Base-by-base conservation (phyloP, 139 green algal genomes). In the Picochlorum sp. region DNA sequence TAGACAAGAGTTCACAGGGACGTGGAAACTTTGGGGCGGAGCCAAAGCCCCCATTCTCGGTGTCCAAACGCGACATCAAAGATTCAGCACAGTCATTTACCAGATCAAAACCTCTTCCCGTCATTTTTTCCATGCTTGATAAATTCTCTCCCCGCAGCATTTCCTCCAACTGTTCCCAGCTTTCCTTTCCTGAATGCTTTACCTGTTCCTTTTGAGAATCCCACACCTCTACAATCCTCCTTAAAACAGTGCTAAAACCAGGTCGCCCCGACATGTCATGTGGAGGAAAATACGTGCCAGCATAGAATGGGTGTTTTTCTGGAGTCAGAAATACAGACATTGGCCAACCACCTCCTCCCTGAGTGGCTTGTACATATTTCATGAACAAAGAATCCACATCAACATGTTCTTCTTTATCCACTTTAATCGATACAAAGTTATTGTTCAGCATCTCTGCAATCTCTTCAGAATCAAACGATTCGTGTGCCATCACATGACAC, bases 401-500 rank as follows among this genome's bases (percentile, higher is more conserved):
- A 0, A 85, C 81, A 14, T 88, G 70, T 77, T 96, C 88, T 74
- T 96, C 88, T 5, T 81, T 59, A 68, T 96, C 88, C 20, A 96
- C 83, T 67, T 95, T 95, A 68, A 95, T 73, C 33, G 55, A 72
- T 5, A 95, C 67, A 74, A 94, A 95, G 53, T 74, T 18, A 2
- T 74, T 28, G 53, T 95, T 96, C 68, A 96, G 67, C 12, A 94
- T 29, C 7, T 54, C 63, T 5, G 88, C 88, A 2, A 63, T 68
- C 1, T 80, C 77, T 53, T 88, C 72, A 54, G 40, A 61, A 61
- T 95, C 85, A 80, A 96, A 96, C 18, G 61, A 82, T 69, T 96
- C 88, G 1, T 65, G 67, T 77, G 93, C 87, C 85, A 95, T 95
- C 30, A 95, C 87, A 54, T 95, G 87, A 57, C 87, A 94, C 83